Percentiles rank a stretch among this genome's conserved stretches.
phyloP scores from a whole-genome alignment of 257 asterid genomes.

The Lycium barbarum region DNA sequence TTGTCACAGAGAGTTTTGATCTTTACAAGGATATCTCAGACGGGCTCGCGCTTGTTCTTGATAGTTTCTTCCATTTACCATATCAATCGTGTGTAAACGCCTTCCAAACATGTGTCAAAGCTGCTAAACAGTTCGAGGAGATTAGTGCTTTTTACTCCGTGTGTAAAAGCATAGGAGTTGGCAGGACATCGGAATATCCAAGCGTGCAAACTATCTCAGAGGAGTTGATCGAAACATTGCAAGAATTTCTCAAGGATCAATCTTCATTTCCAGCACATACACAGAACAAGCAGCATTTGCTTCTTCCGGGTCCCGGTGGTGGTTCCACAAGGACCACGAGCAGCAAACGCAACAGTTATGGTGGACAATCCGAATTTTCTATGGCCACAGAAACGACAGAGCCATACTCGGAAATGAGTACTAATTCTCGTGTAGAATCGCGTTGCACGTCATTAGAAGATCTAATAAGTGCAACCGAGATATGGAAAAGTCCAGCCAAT shows the following conservation, averaged over 20 bases:
- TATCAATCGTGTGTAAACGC: constrained; percentile 70
- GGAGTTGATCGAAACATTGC: constrained; percentile 71
- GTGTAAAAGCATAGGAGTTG: constrained; percentile 71
- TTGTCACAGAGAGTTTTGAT: constrained; percentile 79
- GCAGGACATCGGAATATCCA: constrained; percentile 75
- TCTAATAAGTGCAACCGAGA: constrained; percentile 65
- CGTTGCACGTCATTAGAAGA: constrained; percentile 70
- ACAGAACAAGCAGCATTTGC: neutral
- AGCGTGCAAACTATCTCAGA: constrained; percentile 68
- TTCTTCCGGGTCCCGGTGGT: neutral
- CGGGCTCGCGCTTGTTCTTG: constrained; percentile 70
- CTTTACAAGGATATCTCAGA: constrained; percentile 77
- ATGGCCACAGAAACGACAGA: constrained; percentile 40
- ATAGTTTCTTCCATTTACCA: constrained; percentile 73
- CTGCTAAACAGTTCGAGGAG: constrained; percentile 74
- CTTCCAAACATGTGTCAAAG: constrained; percentile 76
- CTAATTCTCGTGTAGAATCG: constrained; percentile 43
- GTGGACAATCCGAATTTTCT: constrained; percentile 61
- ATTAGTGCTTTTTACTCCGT: constrained; percentile 56
- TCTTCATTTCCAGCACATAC: constrained; percentile 62
- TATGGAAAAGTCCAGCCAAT: constrained; percentile 50
- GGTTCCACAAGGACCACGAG: constrained; percentile 13
- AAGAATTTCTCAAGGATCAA: constrained; percentile 79
- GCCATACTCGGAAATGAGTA: constrained; percentile 40
- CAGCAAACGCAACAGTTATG: constrained; percentile 40